A percentile compares a stretch with the other conserved stretches of the same genome.
phyloP scores from a whole-genome alignment of 257 asterid genomes.

The Gentiana macrophylla region DNA sequence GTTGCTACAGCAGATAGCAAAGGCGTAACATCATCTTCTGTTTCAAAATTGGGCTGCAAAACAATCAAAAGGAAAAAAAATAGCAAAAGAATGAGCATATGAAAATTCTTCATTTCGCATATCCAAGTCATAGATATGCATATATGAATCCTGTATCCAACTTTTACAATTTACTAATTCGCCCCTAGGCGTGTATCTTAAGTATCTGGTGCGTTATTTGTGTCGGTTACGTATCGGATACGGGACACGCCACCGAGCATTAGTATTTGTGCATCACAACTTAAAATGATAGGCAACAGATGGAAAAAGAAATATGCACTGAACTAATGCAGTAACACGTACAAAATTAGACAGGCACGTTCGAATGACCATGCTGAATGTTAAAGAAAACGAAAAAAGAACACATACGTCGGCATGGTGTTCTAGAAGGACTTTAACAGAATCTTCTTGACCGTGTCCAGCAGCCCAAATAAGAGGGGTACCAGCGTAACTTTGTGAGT shows the following conservation, averaged over 20 bases:
- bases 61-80: background rate
- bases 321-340: background rate
- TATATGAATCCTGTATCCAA: too few species aligned
- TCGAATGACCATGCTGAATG: too few species aligned
- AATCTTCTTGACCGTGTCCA: slow-evolving; percentile 74
- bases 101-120: background rate
- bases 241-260: too few species aligned
- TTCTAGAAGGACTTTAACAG: slow-evolving; percentile 69
- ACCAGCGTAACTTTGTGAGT: slow-evolving; percentile 85
- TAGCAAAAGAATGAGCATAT: slow-evolving; percentile 5
- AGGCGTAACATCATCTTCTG: slow-evolving; percentile 83
- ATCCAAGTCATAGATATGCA: too few species aligned
- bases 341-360: too few species aligned
- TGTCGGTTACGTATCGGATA: too few species aligned
- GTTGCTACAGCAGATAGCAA: slow-evolving; percentile 91
- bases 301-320: background rate
- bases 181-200: too few species aligned
- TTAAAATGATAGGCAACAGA: background rate
- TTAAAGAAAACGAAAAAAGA: background rate
- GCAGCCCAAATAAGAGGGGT: slow-evolving; percentile 97
- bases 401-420: slow-evolving; percentile 69
- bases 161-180: too few species aligned
- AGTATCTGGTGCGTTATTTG: too few species aligned
- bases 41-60: slow-evolving; percentile 76
- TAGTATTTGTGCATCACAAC: too few species aligned